A percentile compares a stretch with the other conserved stretches of the same genome.
Evolutionary conservation across 2,329 filamentous ascomycete genomes (phyloP).

Genomic region (Rugonectria rugulosa): DNA sequence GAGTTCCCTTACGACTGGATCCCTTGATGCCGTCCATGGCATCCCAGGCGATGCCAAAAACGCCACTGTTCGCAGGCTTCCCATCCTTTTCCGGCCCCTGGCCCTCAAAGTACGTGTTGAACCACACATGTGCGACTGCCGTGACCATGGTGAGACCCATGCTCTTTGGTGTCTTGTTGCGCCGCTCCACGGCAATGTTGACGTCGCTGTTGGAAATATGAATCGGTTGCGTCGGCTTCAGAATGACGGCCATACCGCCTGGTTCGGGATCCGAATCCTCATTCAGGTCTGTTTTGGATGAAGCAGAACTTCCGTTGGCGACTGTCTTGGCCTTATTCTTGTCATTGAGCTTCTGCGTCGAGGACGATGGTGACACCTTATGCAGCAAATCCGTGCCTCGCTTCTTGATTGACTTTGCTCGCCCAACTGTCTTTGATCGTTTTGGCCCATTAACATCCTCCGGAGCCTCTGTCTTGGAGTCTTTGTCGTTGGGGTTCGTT

Average conservation of each 20-base stretch:
- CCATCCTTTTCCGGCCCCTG: conserved; percentile 74
- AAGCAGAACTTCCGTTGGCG: conserved; percentile 16
- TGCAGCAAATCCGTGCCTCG: conserved; percentile 46
- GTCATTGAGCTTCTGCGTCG: conserved; percentile 25
- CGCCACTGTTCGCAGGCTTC: conserved; percentile 69
- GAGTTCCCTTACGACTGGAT: conserved; percentile 79
- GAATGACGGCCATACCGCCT: conserved; percentile 77
- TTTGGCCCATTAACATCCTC: conserved; percentile 13
- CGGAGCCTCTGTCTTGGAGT: conserved; percentile 1
- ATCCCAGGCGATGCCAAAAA: conserved; percentile 67
- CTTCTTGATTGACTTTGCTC: conserved; percentile 35
- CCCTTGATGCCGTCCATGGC: conserved; percentile 95
- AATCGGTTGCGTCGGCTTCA: conserved; percentile 74
- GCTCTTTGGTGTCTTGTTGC: conserved; percentile 78
- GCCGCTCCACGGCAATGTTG: conserved; percentile 87
- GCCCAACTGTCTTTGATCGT: conserved; percentile 22
- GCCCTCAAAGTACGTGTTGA: conserved; percentile 94
- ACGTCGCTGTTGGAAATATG: conserved; percentile 83
- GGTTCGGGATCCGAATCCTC: conserved; percentile 53
- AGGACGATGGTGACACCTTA: conserved; percentile 37
- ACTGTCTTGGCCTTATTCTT: conserved; percentile 33
- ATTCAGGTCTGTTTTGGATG: conserved; percentile 27
- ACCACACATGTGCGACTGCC: conserved; percentile 94
- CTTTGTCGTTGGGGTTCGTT: conserved; percentile 35
- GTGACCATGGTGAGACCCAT: conserved; percentile 91